Percentiles rank a stretch among this genome's conserved stretches.
phyloP scores from a whole-genome alignment of 495 filamentous ascomycete genomes.

The Diplogelasinospora grovesii region DNA sequence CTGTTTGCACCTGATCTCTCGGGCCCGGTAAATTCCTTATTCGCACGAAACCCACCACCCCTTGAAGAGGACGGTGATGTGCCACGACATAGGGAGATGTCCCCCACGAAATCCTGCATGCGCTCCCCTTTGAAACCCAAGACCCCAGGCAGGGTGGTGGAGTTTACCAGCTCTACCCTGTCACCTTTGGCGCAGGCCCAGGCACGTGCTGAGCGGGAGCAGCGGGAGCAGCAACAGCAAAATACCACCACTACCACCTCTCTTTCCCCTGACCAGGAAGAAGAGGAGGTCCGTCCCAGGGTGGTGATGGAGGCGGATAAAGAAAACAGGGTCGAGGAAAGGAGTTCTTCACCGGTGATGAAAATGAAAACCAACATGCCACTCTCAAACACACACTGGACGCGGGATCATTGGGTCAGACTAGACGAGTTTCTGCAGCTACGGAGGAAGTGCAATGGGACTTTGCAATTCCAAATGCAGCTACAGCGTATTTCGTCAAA shows the following conservation, averaged over 20 bases:
- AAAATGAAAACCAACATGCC: conserved; percentile 11
- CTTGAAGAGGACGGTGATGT: background rate
- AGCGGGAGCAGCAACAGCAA: conserved; percentile 6
- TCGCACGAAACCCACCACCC: conserved; percentile 10
- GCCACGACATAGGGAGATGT: too few relatives aligned
- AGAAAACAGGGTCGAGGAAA: too few relatives aligned
- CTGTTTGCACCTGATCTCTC: too few relatives aligned
- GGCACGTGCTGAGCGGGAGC: conserved; percentile 18
- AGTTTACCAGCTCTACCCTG: conserved; percentile 36
- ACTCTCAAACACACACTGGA: conserved; percentile 34
- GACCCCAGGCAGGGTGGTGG: conserved; percentile 41
- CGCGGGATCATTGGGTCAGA: conserved; percentile 34
- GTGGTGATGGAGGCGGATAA: too few relatives aligned
- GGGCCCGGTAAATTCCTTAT: conserved; percentile 6
- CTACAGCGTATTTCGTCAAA: conserved; percentile 6
- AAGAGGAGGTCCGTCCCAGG: too few relatives aligned
- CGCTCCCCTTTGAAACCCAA: conserved; percentile 46
- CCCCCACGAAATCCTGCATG: conserved; percentile 45
- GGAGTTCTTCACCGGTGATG: background rate
- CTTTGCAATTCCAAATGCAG: conserved; percentile 21
- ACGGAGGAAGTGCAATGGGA: conserved; percentile 19
- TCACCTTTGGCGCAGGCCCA: conserved; percentile 30
- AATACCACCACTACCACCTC: background rate
- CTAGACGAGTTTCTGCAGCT: conserved; percentile 33
- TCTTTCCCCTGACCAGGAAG: background rate